These are phyloP conservation scores for Tetrahymena malaccensis DNA, from an alignment of 73 alveolate genomes.

Conservation along the genomic window DNA sequence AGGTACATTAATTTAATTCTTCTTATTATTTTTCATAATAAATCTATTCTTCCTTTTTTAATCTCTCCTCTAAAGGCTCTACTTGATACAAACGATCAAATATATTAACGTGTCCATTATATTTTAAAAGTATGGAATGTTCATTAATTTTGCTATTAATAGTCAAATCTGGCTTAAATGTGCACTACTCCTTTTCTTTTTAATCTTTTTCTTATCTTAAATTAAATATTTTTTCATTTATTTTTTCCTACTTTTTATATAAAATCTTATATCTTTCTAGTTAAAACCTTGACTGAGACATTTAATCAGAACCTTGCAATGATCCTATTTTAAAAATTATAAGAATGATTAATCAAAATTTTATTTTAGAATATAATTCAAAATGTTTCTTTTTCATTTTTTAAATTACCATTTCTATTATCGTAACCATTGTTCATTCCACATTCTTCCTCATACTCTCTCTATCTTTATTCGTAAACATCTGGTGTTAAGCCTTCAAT, in stretches of 20 bases:
- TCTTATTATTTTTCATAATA: neutral
- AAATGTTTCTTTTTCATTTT: neutral
- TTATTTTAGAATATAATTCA: too few species aligned
- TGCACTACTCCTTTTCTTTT: neutral
- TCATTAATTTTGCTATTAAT: neutral
- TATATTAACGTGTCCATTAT: neutral
- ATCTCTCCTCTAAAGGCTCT: neutral
- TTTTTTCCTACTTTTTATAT: neutral
- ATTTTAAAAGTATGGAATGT: neutral
- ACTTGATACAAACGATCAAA: neutral
- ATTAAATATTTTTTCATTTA: neutral
- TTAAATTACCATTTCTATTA: neutral
- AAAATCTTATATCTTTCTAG: neutral
- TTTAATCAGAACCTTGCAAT: neutral
- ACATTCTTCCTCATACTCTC: neutral
- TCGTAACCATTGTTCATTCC: neutral
- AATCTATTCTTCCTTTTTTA: neutral
- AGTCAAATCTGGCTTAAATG: neutral
- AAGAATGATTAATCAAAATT: too few species aligned
- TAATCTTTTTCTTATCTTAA: neutral
- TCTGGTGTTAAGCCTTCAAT: neutral
- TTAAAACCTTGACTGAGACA: neutral
- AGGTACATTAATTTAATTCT: neutral
- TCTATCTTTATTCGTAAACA: neutral
- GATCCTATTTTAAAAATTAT: neutral